Evolutionary conservation across 495 filamentous ascomycete species (phyloP).

Genomic region (Parmelia sp.): DNA sequence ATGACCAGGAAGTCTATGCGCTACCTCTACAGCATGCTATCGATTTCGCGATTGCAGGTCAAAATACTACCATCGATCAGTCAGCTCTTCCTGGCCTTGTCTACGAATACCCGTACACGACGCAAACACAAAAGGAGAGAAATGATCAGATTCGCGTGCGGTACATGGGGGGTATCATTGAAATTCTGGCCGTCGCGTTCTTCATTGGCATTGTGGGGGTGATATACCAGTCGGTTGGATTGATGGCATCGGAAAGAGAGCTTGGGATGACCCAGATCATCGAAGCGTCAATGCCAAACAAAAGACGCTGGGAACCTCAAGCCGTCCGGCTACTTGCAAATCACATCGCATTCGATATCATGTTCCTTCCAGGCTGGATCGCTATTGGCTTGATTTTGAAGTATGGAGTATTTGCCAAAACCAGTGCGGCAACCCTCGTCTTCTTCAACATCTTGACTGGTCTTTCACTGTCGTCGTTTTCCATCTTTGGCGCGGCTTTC

Average conservation of each 20-base stretch:
- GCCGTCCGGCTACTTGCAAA: slow-evolving; percentile 58
- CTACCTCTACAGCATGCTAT: slow-evolving; percentile 73
- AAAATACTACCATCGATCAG: slow-evolving; percentile 39
- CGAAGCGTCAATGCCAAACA: slow-evolving; percentile 75
- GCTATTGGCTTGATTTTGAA: slow-evolving; percentile 56
- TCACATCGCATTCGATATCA: slow-evolving; percentile 58
- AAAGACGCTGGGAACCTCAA: slow-evolving; percentile 59
- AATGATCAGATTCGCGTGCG: slow-evolving; percentile 51
- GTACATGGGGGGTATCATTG: slow-evolving; percentile 63
- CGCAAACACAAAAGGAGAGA: slow-evolving; percentile 56
- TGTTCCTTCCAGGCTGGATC: slow-evolving; percentile 68
- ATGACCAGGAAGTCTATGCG: slow-evolving; percentile 66
- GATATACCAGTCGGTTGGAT: slow-evolving; percentile 68
- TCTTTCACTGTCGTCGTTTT: slow-evolving; percentile 58
- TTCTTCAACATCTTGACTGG: slow-evolving; percentile 59
- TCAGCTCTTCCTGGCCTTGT: slow-evolving; percentile 40
- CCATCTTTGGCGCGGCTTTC: slow-evolving; percentile 63
- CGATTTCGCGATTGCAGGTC: slow-evolving; percentile 59
- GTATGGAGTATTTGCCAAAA: slow-evolving; percentile 55
- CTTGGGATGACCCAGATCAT: slow-evolving; percentile 71
- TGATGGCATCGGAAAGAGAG: slow-evolving; percentile 72
- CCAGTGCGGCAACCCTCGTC: slow-evolving; percentile 53
- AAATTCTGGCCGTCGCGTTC: slow-evolving; percentile 58
- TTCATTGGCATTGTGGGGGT: slow-evolving; percentile 62
- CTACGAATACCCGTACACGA: slow-evolving; percentile 68